Evolutionary conservation across 2,329 filamentous ascomycete genomes (phyloP), one percentile per base, ranked within the genome.

Genomic region (Pestalotiopsis sp.): DNA sequence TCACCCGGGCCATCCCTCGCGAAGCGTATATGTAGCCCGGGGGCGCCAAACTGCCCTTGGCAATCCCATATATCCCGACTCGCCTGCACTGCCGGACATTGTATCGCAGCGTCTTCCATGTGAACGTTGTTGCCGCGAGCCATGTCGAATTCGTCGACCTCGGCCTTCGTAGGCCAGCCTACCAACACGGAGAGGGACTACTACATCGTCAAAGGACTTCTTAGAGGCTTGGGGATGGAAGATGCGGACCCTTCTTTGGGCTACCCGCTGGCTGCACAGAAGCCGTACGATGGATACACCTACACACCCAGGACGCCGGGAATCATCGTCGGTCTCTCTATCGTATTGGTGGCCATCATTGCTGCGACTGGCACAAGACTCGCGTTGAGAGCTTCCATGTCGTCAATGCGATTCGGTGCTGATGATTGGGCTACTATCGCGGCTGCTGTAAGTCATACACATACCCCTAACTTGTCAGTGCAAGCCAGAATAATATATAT

Each of bases 381-480:
- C 27, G 67, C 67, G 11, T 66, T 79, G 56, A 72, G 78, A 27
- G 57, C 73, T 5, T 74, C 75, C 52, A 70, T 74, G 36, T 70
- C 66, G 49, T 71, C 74, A 12, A 69, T 80, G 64, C 67, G 72
- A 31, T 76, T 78, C n/a, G 79, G 79, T 3, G 68, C 71, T 27
- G 79, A 81, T 68, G 79, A 81, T 62, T 75, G 73, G 68, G 71
- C 76, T 2, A 77, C 79, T 38, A 72, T 79, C 23, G 74, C 74
- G n/a, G 79, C 77, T 17, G 75, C 74, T 39, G 74, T 79, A 71
- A 66, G 77, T 73, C 1, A 27, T 60, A 45, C 1, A 27, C 64
- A 52, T 27, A 60, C 1, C 49, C 68, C 14, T 49, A 59, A 27
- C 14, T 27, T n/a, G 9, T 31, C 12, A 31, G 27, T 25, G 20